Conservation (phyloP, 1,284 basidiomycete genomes). For the Rhodotorula sp. region DNA sequence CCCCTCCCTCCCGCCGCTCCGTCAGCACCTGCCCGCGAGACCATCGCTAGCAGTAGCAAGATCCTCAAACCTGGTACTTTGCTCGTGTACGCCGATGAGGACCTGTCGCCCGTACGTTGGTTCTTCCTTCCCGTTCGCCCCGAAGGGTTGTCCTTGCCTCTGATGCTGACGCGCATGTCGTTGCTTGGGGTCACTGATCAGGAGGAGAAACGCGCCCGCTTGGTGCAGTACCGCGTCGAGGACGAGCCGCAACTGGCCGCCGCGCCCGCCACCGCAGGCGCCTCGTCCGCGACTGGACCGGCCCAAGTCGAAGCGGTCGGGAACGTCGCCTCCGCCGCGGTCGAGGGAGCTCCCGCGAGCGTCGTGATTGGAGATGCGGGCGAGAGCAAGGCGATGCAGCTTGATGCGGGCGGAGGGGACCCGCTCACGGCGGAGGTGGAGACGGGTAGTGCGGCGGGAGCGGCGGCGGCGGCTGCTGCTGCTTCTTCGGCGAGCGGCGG, state of each 20-base stretch:
- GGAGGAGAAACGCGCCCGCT: constrained; percentile 73
- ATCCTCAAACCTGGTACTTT: constrained; percentile 70
- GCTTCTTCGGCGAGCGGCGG: constrained; percentile 4
- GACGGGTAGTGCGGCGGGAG: constrained; percentile 9
- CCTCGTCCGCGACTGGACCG: constrained; percentile 14
- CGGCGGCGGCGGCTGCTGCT: neutral
- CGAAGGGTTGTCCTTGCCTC: no score
- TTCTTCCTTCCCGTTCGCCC: neutral
- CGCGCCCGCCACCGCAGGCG: constrained; percentile 20
- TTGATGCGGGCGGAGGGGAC: constrained; percentile 22
- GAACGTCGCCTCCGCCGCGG: constrained; percentile 18
- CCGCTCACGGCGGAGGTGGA: constrained; percentile 15
- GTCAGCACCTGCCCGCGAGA: constrained; percentile 49
- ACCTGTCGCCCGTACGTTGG: constrained; percentile 66
- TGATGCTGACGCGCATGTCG: neutral
- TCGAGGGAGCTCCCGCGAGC: constrained; percentile 26
- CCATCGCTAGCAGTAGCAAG: constrained; percentile 57
- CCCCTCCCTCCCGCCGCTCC: neutral
- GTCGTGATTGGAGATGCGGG: constrained; percentile 19
- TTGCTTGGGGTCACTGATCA: constrained; percentile 44
- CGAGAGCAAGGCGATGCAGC: neutral
- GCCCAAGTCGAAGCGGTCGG: constrained; percentile 15
- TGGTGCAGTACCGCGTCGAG: constrained; percentile 35
- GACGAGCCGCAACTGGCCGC: constrained; percentile 27
- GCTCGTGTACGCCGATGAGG: constrained; percentile 72